Evolutionary conservation across 805 yeast species (phyloP).

Genomic region (Saturnispora hagleri): DNA sequence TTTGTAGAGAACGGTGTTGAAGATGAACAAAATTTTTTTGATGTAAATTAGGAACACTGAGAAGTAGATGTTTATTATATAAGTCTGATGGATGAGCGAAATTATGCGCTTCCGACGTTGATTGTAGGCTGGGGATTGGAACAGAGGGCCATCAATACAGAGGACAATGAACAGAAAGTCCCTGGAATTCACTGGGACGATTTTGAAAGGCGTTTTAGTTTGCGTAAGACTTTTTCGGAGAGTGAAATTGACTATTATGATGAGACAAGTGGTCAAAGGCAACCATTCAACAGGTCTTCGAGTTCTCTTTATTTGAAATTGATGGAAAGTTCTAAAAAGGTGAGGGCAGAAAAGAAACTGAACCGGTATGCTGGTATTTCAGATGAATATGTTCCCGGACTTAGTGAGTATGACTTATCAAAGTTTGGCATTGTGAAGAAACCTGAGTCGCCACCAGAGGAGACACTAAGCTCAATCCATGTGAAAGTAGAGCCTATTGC

Average conservation of each 20-base stretch:
- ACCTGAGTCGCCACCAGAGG: constrained; percentile 3
- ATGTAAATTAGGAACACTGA: neutral
- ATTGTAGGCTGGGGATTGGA: constrained; percentile 1
- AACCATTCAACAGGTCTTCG: constrained; percentile 1
- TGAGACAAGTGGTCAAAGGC: constrained; percentile 24
- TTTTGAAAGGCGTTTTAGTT: constrained; percentile 13
- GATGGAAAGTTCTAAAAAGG: neutral
- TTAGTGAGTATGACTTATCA: constrained; percentile 29
- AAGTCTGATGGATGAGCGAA: neutral
- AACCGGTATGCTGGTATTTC: constrained; percentile 38
- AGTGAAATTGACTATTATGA: constrained; percentile 55
- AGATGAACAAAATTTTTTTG: neutral
- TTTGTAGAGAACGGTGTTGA: neutral
- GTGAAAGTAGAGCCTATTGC: constrained; percentile 25
- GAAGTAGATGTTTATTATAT: neutral
- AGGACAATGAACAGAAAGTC: constrained; percentile 25
- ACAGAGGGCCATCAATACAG: constrained; percentile 16
- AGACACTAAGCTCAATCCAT: constrained; percentile 11
- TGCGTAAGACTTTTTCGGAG: constrained; percentile 55
- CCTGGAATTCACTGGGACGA: constrained; percentile 20
- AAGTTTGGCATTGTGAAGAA: constrained; percentile 16
- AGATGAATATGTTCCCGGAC: constrained; percentile 71
- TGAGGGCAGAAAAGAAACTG: neutral
- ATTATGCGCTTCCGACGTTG: constrained; percentile 3
- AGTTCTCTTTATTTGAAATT: neutral